Evolutionary conservation across 163 green algal species (phyloP), one percentile per base, ranked within the genome.

Genomic region (Botryococcus braunii): DNA sequence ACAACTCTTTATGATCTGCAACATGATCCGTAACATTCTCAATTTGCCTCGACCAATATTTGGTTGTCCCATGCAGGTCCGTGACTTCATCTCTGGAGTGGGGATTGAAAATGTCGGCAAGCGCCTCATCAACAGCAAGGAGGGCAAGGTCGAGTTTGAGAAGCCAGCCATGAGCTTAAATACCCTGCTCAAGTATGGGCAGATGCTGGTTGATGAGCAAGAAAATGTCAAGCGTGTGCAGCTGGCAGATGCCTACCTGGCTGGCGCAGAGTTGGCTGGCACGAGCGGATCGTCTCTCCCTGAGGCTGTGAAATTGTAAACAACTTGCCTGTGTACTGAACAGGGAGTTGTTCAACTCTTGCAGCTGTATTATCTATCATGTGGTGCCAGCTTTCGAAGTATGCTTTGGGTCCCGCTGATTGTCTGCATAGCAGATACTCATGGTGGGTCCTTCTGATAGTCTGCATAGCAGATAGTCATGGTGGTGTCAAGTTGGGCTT

Each of bases 191-290:
- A 75, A 85, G 72, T 98, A 98, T 81, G 93, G 94, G 77, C 83
- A 87, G 60, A 17, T 76, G 31, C 76, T 99, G 60, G 87, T 94
- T n/a, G 75, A 92, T 27, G 94, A 99, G 86, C 94, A 99, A 87
- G 92, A 99, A 82, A 99, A 99, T 76, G 89, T 99, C 29, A 95
- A 93, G 85, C 89, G 94, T 63, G 91, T 98, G 82, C 94, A 99
- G 88, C 83, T 97, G 65, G 92, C 92, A 1, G 89, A 97, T 56
- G 74, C 78, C 55, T 98, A 98, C 90, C 71, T 97, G 66, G 71
- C 66, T 37, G 88, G 88, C 50, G 92, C 92, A 48, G 87, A 85
- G 66, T 82, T 98, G 46, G 91, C 89, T 34, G 91, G 91, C 48
- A 69, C 66, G 31, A 65, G 27, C 41, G 90, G 86, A 69, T 82